phyloP scores from a whole-genome alignment of 192 early-diverging fungal genomes.

The Mortierella alpina region DNA sequence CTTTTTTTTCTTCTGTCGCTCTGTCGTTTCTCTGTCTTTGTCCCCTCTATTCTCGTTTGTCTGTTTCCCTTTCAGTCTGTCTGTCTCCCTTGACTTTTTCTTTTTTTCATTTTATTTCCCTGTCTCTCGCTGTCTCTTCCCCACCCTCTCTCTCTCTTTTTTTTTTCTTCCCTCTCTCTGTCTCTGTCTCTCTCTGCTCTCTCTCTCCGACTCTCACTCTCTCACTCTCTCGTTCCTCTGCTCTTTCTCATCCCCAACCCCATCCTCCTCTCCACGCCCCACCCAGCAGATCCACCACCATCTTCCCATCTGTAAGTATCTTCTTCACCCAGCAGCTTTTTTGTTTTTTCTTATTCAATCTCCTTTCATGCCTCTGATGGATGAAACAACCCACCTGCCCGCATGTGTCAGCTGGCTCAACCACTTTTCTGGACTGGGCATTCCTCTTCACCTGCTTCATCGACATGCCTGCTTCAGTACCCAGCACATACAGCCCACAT shows the following conservation, averaged over 20 bases:
- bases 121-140: neutral
- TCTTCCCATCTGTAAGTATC: too few species aligned
- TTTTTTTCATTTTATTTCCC: neutral
- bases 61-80: neutral
- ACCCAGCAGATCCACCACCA: neutral
- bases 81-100: neutral
- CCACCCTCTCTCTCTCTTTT: neutral
- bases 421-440: too few species aligned
- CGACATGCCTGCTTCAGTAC: too few species aligned
- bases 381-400: too few species aligned
- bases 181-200: neutral
- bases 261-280: neutral
- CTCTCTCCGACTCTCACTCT: conserved; percentile 3
- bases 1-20: neutral
- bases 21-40: neutral
- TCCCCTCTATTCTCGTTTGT: neutral
- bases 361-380: too few species aligned
- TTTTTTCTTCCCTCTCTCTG: conserved; percentile 1
- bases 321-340: too few species aligned
- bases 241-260: neutral
- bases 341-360: too few species aligned
- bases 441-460: too few species aligned
- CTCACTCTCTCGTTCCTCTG: neutral
- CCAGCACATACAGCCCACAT: too few species aligned
- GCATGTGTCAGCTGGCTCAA: too few species aligned